phyloP scores from a whole-genome alignment of 768 basidiomycete genomes.

The Agaricus subrufescens region DNA sequence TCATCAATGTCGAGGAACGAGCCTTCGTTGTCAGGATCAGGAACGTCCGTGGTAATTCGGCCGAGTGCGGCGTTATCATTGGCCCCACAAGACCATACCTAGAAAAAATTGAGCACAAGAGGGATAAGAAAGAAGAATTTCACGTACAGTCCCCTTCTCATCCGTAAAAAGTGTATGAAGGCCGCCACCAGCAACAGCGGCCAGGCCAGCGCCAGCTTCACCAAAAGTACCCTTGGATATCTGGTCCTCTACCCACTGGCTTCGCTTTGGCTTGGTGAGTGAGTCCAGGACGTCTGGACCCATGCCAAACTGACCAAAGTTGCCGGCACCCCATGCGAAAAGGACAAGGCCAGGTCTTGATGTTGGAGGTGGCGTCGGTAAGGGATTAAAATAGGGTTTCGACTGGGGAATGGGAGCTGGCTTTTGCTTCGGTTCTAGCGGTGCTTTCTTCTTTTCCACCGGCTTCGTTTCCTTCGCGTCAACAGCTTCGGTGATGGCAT shows the following conservation, averaged over 20 bases:
- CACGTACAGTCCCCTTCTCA: slow-evolving; percentile 81
- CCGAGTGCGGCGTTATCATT: slow-evolving; percentile 91
- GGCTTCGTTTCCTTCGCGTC: slow-evolving; percentile 5
- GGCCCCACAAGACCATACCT: slow-evolving; percentile 84
- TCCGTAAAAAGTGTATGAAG: slow-evolving; percentile 88
- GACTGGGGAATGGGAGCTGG: slow-evolving; percentile 29
- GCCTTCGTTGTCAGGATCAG: slow-evolving; percentile 58
- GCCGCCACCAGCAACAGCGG: slow-evolving; percentile 77
- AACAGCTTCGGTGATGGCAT: slow-evolving; percentile 4
- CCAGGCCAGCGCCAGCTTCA: slow-evolving; percentile 71
- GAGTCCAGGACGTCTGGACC: slow-evolving; percentile 73
- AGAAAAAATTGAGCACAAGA: slow-evolving; percentile 10
- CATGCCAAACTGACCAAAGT: slow-evolving; percentile 94
- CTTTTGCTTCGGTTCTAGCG: slow-evolving; percentile 5
- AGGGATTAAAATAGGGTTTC: slow-evolving; percentile 60
- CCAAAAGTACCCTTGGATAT: slow-evolving; percentile 72
- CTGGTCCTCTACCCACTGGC: slow-evolving; percentile 71
- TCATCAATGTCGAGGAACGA: slow-evolving; percentile 52
- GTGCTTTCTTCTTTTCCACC: not conserved
- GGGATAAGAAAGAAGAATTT: slow-evolving; percentile 1
- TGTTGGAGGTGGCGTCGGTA: slow-evolving; percentile 55
- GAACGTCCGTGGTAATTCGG: slow-evolving; percentile 58
- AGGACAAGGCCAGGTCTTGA: slow-evolving; percentile 64
- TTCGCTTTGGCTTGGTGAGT: slow-evolving; percentile 70
- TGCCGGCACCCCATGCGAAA: slow-evolving; percentile 89